These are phyloP conservation scores for Debaryomyces maramus DNA, from an alignment of 805 yeast genomes.

Conservation along the genomic window DNA sequence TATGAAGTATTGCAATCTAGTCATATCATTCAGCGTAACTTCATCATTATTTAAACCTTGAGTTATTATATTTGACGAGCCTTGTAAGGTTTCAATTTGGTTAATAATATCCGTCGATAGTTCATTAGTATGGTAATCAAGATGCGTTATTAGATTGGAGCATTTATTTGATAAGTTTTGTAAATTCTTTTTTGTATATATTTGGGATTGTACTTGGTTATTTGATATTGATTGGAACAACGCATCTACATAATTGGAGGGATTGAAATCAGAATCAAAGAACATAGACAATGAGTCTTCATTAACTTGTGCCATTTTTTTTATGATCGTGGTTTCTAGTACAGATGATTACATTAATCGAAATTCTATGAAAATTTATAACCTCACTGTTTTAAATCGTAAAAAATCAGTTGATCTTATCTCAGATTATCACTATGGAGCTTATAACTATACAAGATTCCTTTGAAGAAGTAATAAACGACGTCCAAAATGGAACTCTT, in stretches of 20 bases:
- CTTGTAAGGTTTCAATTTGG: conserved; percentile 49
- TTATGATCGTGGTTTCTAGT: too few relatives aligned
- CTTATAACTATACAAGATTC: conserved; percentile 44
- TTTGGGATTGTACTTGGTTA: conserved; percentile 10
- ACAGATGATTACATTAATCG: too few relatives aligned
- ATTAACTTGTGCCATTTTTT: not conserved
- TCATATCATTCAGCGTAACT: conserved; percentile 32
- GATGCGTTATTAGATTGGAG: conserved; percentile 52
- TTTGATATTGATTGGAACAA: conserved; percentile 43
- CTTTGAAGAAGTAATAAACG: conserved; percentile 44
- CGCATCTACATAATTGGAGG: conserved; percentile 65
- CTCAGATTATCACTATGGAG: conserved; percentile 13
- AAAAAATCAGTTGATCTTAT: too few relatives aligned
- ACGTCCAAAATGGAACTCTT: conserved; percentile 24
- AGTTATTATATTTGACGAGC: conserved; percentile 24
- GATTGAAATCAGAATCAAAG: conserved; percentile 64
- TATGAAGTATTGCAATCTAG: conserved; percentile 65
- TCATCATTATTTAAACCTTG: conserved; percentile 5
- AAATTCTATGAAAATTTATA: not conserved
- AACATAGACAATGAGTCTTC: conserved; percentile 60
- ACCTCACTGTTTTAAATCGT: not conserved
- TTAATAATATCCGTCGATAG: conserved; percentile 49
- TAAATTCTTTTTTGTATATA: conserved; percentile 26
- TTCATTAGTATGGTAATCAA: conserved; percentile 64
- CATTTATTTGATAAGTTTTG: conserved; percentile 48